Conservation (phyloP, 1,284 basidiomycete species). For the Fomitopsis pinicola region DNA sequence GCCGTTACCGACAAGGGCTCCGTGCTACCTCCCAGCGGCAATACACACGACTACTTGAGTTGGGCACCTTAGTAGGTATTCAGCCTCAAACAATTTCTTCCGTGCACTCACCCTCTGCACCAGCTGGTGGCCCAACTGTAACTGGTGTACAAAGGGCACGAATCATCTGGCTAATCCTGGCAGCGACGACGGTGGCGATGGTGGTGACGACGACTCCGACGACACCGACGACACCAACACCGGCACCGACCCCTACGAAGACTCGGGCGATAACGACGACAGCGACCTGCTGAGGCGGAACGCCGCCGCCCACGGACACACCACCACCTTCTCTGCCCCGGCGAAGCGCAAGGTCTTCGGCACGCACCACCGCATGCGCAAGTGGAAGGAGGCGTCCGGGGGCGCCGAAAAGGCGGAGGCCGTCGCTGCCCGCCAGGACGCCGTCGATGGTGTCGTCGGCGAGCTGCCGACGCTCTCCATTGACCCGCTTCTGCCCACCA, state of each 20-base stretch:
- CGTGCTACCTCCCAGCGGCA: conserved; percentile 30
- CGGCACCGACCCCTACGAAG: not conserved
- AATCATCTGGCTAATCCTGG: conserved; percentile 24
- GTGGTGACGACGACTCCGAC: not conserved
- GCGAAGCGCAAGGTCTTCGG: conserved; percentile 1
- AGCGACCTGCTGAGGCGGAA: not conserved
- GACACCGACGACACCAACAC: conserved; percentile 5
- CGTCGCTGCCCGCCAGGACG: not conserved
- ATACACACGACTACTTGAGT: conserved; percentile 49
- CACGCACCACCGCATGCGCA: conserved; percentile 16
- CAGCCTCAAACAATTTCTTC: conserved; percentile 4
- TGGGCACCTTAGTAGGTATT: conserved; percentile 54
- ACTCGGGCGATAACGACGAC: conserved; percentile 10
- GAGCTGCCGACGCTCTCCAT: conserved; percentile 5
- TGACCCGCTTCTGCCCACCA: conserved; percentile 6
- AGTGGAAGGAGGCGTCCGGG: conserved; percentile 1
- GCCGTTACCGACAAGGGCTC: conserved; percentile 19
- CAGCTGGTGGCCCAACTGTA: conserved; percentile 63
- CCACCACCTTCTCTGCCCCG: not conserved
- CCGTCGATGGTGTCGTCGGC: not conserved
- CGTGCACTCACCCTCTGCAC: not conserved
- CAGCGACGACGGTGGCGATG: conserved; percentile 9
- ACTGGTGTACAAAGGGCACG: conserved; percentile 28
- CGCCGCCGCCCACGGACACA: not conserved
- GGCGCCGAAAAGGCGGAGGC: not conserved